Evolutionary conservation across 2,329 filamentous ascomycete species (phyloP).

Genomic region (Pezicula rhizophila): DNA sequence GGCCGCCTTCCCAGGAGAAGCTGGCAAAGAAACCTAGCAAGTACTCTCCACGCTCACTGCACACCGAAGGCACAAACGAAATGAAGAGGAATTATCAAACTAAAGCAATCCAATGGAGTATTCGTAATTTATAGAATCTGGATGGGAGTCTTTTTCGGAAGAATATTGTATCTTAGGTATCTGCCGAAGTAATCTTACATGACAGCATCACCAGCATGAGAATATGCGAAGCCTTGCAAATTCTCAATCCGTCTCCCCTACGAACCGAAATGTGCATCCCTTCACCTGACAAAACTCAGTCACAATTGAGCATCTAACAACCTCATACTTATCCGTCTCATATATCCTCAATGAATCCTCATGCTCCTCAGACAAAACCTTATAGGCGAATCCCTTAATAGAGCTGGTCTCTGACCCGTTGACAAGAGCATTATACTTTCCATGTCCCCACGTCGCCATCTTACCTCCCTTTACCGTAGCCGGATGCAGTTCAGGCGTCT

Average conservation of each 20-base stretch:
- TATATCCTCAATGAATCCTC: constrained; percentile 30
- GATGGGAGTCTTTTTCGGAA: too few species aligned
- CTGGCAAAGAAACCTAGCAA: too few species aligned
- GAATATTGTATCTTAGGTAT: too few species aligned
- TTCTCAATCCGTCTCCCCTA: constrained; percentile 1
- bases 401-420: constrained; percentile 17
- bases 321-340: constrained; percentile 33
- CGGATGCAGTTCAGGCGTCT: constrained; percentile 17
- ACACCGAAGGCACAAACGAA: too few species aligned
- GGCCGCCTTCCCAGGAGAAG: too few species aligned
- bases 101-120: too few species aligned
- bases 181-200: neutral
- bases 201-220: neutral
- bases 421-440: constrained; percentile 34
- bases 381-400: constrained; percentile 27
- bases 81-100: too few species aligned
- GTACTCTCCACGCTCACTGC: too few species aligned
- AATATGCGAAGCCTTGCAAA: neutral
- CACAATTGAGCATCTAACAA: constrained; percentile 29
- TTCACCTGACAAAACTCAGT: constrained; percentile 9
- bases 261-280: constrained; percentile 25
- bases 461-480: constrained; percentile 27
- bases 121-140: too few species aligned
- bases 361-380: constrained; percentile 24
- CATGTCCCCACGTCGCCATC: constrained; percentile 29